Percentiles rank a stretch among this genome's conserved stretches.
phyloP scores from a whole-genome alignment of 1,284 basidiomycete genomes.

The Marasmius sp. region DNA sequence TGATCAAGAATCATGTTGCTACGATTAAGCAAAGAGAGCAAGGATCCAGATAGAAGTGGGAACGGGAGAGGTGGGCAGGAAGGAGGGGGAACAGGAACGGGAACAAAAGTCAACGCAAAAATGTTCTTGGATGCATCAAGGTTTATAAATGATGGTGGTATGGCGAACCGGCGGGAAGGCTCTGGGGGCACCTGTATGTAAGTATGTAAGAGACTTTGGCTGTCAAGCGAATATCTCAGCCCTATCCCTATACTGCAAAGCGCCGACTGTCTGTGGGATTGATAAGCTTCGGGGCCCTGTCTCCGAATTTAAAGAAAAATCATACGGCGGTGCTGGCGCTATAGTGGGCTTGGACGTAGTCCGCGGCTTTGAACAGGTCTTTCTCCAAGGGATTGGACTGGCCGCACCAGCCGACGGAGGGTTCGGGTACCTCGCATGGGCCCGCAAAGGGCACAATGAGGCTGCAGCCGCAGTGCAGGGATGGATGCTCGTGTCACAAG shows the following conservation, averaged over 20 bases:
- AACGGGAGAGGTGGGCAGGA: not conserved
- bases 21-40: constrained; percentile 2
- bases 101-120: not conserved
- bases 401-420: too few species aligned
- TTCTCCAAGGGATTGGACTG: not conserved
- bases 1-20: constrained; percentile 7
- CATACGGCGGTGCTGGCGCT: not conserved
- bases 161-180: not conserved
- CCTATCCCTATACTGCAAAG: not conserved
- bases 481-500: too few species aligned
- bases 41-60: constrained; percentile 2
- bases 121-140: not conserved
- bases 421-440: too few species aligned
- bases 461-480: too few species aligned
- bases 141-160: not conserved
- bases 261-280: not conserved
- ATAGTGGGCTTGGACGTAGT: not conserved
- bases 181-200: not conserved
- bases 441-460: too few species aligned
- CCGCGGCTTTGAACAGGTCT: not conserved
- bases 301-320: not conserved
- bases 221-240: not conserved
- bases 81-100: not conserved
- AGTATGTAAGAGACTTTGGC: not conserved
- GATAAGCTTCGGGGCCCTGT: not conserved